phyloP scores from a whole-genome alignment of 2,329 filamentous ascomycete species.

The Botryotinia narcissicola region DNA sequence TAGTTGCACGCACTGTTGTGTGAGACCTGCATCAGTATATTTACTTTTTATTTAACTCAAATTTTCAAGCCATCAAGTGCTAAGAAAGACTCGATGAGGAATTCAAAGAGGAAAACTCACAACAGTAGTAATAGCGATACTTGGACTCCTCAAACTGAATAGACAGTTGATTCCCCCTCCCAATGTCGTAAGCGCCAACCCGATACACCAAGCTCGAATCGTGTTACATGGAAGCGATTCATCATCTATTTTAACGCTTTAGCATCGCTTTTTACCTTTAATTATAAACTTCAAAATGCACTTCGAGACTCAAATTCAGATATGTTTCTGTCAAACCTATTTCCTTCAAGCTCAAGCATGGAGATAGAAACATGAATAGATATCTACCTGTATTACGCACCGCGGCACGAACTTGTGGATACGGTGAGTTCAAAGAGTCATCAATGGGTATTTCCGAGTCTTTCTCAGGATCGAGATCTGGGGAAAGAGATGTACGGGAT shows the following conservation, averaged over 20 bases:
- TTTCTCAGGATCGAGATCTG: conserved; percentile 21
- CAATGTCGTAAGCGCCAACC: conserved; percentile 36
- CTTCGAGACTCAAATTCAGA: rapidly evolving
- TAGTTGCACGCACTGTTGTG: conserved; percentile 33
- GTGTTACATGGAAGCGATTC: conserved; percentile 50
- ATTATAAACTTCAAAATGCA: rapidly evolving
- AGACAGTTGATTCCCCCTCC: conserved; percentile 24
- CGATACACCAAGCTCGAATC: conserved; percentile 51
- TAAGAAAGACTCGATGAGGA: conserved; percentile 8
- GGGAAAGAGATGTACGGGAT: neutral
- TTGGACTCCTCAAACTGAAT: conserved; percentile 25
- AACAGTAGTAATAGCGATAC: conserved; percentile 24
- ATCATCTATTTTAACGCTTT: neutral
- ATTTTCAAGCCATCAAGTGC: neutral
- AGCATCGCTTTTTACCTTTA: neutral
- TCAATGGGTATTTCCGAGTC: conserved; percentile 11
- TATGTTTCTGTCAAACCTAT: too few species aligned
- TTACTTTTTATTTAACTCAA: too few species aligned
- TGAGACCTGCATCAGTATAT: neutral
- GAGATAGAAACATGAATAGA: conserved; percentile 40
- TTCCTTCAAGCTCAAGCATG: too few species aligned
- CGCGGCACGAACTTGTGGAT: conserved; percentile 48
- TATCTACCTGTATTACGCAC: conserved; percentile 64
- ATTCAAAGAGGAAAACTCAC: conserved; percentile 19
- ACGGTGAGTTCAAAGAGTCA: conserved; percentile 23